Conservation (phyloP, 129 eudicot species). For the Oenanthe sinensis region DNA sequence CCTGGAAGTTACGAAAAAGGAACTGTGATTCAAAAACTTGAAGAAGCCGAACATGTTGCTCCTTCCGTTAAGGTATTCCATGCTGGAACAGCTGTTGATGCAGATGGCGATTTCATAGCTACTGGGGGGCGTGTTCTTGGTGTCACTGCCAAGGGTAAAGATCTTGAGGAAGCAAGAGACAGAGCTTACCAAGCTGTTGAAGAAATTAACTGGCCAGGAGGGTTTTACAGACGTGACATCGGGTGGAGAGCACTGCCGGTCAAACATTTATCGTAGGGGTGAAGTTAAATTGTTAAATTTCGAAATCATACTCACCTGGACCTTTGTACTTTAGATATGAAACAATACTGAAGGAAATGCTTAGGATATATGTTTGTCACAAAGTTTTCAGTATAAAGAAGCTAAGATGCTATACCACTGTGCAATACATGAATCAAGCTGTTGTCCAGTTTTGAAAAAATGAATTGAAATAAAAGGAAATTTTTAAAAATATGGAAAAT, state of each 20-base stretch:
- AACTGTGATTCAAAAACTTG: constrained; percentile 51
- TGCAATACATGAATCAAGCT: not conserved
- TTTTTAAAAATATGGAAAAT: no score
- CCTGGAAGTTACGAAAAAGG: constrained; percentile 79
- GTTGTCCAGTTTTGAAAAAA: not conserved
- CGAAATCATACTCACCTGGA: not conserved
- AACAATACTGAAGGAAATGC: not conserved
- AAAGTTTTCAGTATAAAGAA: not conserved
- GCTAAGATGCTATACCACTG: not conserved
- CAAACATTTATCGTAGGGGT: constrained; percentile 29
- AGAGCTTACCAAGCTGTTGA: constrained; percentile 73
- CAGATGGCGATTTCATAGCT: constrained; percentile 57
- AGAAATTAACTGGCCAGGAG: constrained; percentile 70
- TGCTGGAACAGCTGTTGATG: constrained; percentile 67
- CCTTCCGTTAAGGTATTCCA: constrained; percentile 74
- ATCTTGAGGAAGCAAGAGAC: constrained; percentile 76
- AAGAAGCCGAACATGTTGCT: constrained; percentile 67
- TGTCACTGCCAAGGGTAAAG: constrained; percentile 70
- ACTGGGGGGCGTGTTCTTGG: constrained; percentile 91
- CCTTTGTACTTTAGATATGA: constrained; percentile 1
- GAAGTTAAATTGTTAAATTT: not conserved
- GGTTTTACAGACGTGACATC: constrained; percentile 67
- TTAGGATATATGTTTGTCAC: not conserved
- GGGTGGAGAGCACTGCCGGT: constrained; percentile 81
- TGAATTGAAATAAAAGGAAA: no score